A percentile compares a stretch with the other conserved stretches of the same genome.
These are phyloP conservation scores for Aspergillus floridensis DNA, from an alignment of 2,329 filamentous ascomycete species.

Conservation along the genomic window DNA sequence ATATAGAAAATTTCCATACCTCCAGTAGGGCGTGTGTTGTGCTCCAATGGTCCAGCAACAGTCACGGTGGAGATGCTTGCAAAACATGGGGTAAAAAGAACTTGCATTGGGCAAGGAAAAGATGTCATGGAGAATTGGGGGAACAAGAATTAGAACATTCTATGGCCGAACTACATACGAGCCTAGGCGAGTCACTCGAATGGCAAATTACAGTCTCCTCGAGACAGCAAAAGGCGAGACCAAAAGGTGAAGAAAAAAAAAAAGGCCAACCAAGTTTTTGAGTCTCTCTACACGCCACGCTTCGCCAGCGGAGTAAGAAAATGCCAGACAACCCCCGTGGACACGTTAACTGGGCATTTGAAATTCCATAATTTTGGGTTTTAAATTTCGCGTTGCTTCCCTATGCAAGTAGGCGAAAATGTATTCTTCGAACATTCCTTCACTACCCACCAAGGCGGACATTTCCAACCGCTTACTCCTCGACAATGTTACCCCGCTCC, in stretches of 20 bases:
- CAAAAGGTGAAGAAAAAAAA: constrained; percentile 10
- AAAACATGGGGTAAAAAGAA: too few relatives aligned
- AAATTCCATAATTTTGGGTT: constrained; percentile 33
- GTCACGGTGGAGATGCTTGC: too few relatives aligned
- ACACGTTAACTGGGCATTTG: constrained; percentile 24
- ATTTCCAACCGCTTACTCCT: constrained; percentile 47
- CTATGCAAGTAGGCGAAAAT: constrained; percentile 42
- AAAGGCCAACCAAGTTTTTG: constrained; percentile 15
- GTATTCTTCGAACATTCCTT: constrained; percentile 38
- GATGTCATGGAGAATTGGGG: too few relatives aligned
- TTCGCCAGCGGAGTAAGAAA: constrained; percentile 22
- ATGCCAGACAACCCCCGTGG: constrained; percentile 22
- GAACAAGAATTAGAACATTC: too few relatives aligned
- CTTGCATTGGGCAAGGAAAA: too few relatives aligned
- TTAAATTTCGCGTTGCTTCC: constrained; percentile 39
- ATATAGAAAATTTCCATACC: too few relatives aligned
- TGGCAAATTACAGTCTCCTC: not conserved
- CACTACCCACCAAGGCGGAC: constrained; percentile 33
- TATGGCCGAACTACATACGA: too few relatives aligned
- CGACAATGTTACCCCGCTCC: constrained; percentile 92
- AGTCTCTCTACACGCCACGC: constrained; percentile 29
- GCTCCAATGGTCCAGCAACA: too few relatives aligned
- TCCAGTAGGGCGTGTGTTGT: too few relatives aligned
- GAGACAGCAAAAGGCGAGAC: constrained; percentile 15
- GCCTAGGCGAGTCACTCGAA: not conserved